These are phyloP conservation scores for Dactylellina cionopaga DNA, from an alignment of 2,329 filamentous ascomycete species.

Conservation along the genomic window DNA sequence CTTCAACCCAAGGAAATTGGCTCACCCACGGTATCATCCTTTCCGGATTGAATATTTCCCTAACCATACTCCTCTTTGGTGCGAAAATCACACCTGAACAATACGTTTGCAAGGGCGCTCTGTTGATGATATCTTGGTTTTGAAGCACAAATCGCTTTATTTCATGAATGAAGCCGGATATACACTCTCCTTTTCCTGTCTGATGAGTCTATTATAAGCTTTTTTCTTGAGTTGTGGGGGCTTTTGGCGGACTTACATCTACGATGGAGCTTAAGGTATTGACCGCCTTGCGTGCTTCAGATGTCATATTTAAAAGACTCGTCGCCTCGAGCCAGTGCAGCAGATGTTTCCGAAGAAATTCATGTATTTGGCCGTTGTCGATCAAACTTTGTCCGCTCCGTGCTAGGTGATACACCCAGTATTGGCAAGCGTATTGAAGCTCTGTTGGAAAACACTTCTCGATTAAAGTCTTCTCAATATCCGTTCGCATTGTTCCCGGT, in stretches of 20 bases:
- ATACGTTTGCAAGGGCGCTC: not conserved
- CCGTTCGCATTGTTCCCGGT: conserved; percentile 42
- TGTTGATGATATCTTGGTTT: not conserved
- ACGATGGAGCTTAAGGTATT: not conserved
- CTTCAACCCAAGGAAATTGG: too few species aligned
- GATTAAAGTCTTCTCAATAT: too few species aligned
- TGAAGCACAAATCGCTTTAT: not conserved
- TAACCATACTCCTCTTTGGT: not conserved
- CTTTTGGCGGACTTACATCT: too few species aligned
- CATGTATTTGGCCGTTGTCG: conserved; percentile 56
- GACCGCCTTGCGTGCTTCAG: conserved; percentile 49
- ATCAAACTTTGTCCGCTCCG: conserved; percentile 57
- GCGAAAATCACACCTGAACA: not conserved
- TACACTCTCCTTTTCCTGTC: not conserved
- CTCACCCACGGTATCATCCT: not conserved
- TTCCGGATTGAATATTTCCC: not conserved
- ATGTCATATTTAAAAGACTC: conserved; percentile 57
- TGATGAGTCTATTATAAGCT: not conserved
- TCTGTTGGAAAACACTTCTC: conserved; percentile 58
- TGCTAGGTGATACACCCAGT: conserved; percentile 57
- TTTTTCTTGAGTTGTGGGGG: too few species aligned
- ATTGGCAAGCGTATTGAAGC: conserved; percentile 60
- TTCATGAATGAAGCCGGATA: not conserved
- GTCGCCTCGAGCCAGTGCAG: conserved; percentile 61
- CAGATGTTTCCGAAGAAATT: conserved; percentile 59